These are phyloP conservation scores for Phytopythium vexans DNA, from an alignment of 352 stramenopile species.

Conservation along the genomic window DNA sequence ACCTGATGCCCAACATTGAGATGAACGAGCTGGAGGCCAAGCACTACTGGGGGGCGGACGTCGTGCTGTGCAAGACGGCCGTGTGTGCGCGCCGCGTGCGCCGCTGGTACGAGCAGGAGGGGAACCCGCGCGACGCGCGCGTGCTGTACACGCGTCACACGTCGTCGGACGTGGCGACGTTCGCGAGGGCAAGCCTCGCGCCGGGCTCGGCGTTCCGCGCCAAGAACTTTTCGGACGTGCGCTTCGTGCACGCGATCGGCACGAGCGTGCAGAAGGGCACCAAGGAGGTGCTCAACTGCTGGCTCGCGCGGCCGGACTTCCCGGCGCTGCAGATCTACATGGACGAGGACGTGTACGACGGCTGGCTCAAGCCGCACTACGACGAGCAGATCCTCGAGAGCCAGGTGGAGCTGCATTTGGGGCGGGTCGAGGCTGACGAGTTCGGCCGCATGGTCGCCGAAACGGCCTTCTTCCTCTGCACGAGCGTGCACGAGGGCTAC, in stretches of 20 bases:
- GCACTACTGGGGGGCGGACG: slow-evolving; percentile 48
- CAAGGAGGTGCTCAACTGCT: slow-evolving; percentile 46
- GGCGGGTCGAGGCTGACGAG: slow-evolving; percentile 20
- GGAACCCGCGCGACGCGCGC: slow-evolving; percentile 41
- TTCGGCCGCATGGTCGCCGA: slow-evolving; percentile 58
- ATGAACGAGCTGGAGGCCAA: slow-evolving; percentile 58
- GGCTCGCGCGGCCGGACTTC: slow-evolving; percentile 44
- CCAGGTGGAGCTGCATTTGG: slow-evolving; percentile 35
- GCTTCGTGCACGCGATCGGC: slow-evolving; percentile 48
- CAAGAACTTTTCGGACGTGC: slow-evolving; percentile 44
- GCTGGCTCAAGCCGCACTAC: slow-evolving; percentile 25
- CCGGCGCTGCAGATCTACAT: slow-evolving; percentile 56
- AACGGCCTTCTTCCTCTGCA: slow-evolving; percentile 54
- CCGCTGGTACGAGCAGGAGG: slow-evolving; percentile 52
- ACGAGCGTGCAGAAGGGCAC: slow-evolving; percentile 61
- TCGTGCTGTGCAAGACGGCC: slow-evolving; percentile 56
- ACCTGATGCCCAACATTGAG: slow-evolving; percentile 39
- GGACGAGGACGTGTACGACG: slow-evolving; percentile 27
- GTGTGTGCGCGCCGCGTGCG: slow-evolving; percentile 40
- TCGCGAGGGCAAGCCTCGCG: slow-evolving; percentile 28
- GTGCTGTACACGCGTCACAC: slow-evolving; percentile 61
- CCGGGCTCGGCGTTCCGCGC: slow-evolving; percentile 16
- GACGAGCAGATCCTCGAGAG: slow-evolving; percentile 18
- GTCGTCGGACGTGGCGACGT: slow-evolving; percentile 40
- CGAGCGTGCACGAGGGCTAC: slow-evolving; percentile 58